These are phyloP conservation scores for Cenchrus americanus DNA, from an alignment of 176 grass and related monocot species.

Conservation along the genomic window DNA sequence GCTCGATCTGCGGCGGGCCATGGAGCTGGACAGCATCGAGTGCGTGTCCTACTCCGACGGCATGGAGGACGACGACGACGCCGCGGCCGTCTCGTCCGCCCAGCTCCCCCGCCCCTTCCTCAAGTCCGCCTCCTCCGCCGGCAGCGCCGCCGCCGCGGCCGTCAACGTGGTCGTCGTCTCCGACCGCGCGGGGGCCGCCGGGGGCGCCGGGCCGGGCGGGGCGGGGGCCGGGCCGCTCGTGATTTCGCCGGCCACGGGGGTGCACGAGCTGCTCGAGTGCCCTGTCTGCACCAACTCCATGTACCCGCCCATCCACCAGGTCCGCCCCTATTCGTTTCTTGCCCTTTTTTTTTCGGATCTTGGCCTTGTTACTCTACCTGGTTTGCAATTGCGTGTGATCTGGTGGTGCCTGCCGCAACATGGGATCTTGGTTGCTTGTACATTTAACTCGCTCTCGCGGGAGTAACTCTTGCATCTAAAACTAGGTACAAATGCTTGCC, in stretches of 20 bases:
- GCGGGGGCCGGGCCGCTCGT: background rate
- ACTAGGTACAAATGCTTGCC: background rate
- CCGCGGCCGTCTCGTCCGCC: slow-evolving; percentile 6
- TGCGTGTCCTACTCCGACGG: slow-evolving; percentile 74
- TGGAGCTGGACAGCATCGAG: slow-evolving; percentile 77
- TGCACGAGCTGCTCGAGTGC: slow-evolving; percentile 97
- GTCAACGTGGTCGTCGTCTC: slow-evolving; percentile 36
- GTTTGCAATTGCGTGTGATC: slow-evolving; percentile 18
- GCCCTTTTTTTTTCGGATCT: background rate
- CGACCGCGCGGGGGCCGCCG: slow-evolving; percentile 3
- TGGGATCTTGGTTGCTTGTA: slow-evolving; percentile 38
- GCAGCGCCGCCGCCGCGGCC: slow-evolving; percentile 8
- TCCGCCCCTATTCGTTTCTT: slow-evolving; percentile 18
- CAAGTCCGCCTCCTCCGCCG: slow-evolving; percentile 46
- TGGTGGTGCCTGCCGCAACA: background rate
- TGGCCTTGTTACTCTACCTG: background rate
- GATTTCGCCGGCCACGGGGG: slow-evolving; percentile 51
- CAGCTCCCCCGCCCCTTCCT: slow-evolving; percentile 57
- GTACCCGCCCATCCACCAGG: slow-evolving; percentile 91
- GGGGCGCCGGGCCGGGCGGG: background rate
- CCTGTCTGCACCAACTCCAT: slow-evolving; percentile 98
- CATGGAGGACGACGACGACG: slow-evolving; percentile 59
- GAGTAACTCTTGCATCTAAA: background rate
- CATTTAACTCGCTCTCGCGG: background rate
- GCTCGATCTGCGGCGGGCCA: slow-evolving; percentile 39